Conservation (phyloP, 1,284 basidiomycete species). For the Apiotrichum porosum region DNA sequence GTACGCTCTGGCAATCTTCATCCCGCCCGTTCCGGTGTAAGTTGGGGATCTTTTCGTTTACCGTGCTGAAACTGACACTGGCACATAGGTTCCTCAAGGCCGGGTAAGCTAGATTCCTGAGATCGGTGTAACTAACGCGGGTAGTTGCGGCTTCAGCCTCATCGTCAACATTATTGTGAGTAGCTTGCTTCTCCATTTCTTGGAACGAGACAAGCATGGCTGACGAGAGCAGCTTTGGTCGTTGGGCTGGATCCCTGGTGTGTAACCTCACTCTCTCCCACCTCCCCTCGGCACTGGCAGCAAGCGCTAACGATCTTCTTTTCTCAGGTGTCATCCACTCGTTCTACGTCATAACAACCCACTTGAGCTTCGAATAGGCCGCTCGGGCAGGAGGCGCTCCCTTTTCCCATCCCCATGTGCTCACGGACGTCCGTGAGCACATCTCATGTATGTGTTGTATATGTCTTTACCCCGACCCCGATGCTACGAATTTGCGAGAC, state of each 20-base stretch:
- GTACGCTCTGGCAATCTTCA: conserved; percentile 6
- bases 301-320: too few species aligned
- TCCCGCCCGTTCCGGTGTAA: conserved; percentile 9
- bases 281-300: too few species aligned
- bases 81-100: conserved; percentile 1
- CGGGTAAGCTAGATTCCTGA: too few species aligned
- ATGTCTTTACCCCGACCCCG: too few species aligned
- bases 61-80: not conserved
- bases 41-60: not conserved
- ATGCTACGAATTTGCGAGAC: too few species aligned
- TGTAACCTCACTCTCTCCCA: too few species aligned
- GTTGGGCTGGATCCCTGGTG: conserved; percentile 12
- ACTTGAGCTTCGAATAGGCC: not conserved
- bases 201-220: not conserved
- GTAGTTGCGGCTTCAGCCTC: conserved; percentile 2
- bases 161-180: conserved; percentile 9
- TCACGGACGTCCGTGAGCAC: too few species aligned
- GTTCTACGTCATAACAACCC: not conserved
- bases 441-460: too few species aligned
- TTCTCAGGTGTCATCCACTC: conserved; percentile 7
- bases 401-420: too few species aligned
- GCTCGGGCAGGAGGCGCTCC: too few species aligned
- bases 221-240: conserved; percentile 3
- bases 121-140: too few species aligned
- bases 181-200: not conserved